Base-by-base conservation (phyloP, 331 rosid species). In the Quercus lobata region DNA sequence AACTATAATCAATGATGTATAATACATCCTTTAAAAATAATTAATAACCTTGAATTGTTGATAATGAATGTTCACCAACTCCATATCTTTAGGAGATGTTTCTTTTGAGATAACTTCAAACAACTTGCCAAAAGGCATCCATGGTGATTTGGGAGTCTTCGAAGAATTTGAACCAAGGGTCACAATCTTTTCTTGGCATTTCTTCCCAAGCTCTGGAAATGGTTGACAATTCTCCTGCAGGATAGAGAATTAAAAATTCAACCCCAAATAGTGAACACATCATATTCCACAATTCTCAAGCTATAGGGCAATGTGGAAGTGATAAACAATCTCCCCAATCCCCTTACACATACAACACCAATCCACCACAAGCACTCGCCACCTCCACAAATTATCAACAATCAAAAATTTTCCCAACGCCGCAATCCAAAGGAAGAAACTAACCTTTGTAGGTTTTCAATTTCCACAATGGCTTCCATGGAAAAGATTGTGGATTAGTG, bases 81-180 rank as follows among this genome's bases (percentile, higher is more conserved):
- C 77, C 97, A 88, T 88, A 69, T 61, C 75, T 52, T 80, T 69
- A 35, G 88, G 69, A 85, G 88, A 76, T 75, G 91, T 89, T 75
- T 60, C 78, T 35, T 74, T 71, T 75, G 84, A 83, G 78, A 94
- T 86, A 56, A 95, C 97, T 79, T 83, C 87, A 81, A 94, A 86
- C 80, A 94, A 82, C 86, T 71, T 75, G 19, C 94, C 83, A 60
- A 94, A 85, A 69, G 97, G 97, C 88, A 94, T 83, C 93, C 93
- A 92, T 19, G 97, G 97, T 6, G 97, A 94, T 71, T 72, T 86
- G 1, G 97, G 98, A 85, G 65, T 54, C 80, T 74, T 89, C 58
- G 57, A 74, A 19, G 83, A 15, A 76, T 77, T 84, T 73, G 94
- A 77, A 66, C 75, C 83, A 63, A 61, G 22, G 21, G 66, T 81